Evolutionary conservation across 208 protist genomes (phyloP).

Genomic region (Angomonas deanei): DNA sequence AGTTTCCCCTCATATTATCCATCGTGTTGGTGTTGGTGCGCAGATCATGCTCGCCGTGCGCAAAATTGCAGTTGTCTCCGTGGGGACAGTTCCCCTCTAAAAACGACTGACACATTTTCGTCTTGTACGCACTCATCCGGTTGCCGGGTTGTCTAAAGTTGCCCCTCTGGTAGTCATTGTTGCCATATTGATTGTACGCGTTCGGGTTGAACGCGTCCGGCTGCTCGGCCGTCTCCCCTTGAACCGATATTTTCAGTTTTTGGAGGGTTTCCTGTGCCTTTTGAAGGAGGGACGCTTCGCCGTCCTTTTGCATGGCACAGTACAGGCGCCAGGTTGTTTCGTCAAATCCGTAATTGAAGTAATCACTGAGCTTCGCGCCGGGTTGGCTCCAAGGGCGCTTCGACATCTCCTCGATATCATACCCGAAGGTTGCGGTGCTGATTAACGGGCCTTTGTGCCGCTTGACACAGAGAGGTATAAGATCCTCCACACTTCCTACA

Average conservation of each 20-base stretch:
- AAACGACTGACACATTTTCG: slow-evolving; percentile 65
- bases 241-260: slow-evolving; percentile 30
- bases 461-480: slow-evolving; percentile 68
- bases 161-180: slow-evolving; percentile 1
- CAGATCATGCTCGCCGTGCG: slow-evolving; percentile 63
- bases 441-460: slow-evolving; percentile 53
- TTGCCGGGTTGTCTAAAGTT: not conserved
- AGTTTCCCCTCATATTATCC: not conserved
- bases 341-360: slow-evolving; percentile 92
- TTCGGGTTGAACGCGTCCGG: not conserved
- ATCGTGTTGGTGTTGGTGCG: slow-evolving; percentile 6
- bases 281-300: slow-evolving; percentile 48
- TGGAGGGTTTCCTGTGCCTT: slow-evolving; percentile 53
- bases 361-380: slow-evolving; percentile 72
- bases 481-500: slow-evolving; percentile 32
- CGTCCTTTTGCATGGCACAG: slow-evolving; percentile 68
- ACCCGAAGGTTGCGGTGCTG: slow-evolving; percentile 69
- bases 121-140: slow-evolving; percentile 48
- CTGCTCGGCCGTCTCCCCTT: not conserved
- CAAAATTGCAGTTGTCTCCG: slow-evolving; percentile 76
- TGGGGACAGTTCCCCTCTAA: slow-evolving; percentile 61
- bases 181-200: not conserved
- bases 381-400: slow-evolving; percentile 74
- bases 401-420: slow-evolving; percentile 79
- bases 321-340: slow-evolving; percentile 83